Percentiles rank a stretch among this genome's conserved stretches.
phyloP scores from a whole-genome alignment of 1,284 basidiomycete genomes.

The Waitea zeae region DNA sequence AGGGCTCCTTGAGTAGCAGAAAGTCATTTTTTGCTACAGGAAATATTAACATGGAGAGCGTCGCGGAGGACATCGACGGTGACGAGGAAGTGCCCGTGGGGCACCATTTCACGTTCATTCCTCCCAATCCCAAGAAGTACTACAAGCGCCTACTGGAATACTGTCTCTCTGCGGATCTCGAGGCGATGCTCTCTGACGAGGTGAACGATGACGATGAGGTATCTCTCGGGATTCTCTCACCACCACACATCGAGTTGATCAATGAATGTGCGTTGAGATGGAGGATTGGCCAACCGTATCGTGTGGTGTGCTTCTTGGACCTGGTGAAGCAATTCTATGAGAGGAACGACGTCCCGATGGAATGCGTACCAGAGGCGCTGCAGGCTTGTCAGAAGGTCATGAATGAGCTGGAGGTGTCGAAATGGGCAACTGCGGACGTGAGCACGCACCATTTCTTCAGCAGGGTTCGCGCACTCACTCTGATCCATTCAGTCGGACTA shows the following conservation, averaged over 20 bases:
- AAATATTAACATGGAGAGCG: conserved; percentile 18
- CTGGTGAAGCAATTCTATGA: conserved; percentile 82
- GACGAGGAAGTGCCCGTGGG: conserved; percentile 57
- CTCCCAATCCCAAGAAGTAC: conserved; percentile 71
- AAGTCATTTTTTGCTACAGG: conserved; percentile 31
- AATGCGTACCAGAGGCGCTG: conserved; percentile 86
- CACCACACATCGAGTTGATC: conserved; percentile 67
- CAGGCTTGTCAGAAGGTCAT: conserved; percentile 55
- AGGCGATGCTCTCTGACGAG: conserved; percentile 72
- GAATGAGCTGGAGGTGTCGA: conserved; percentile 49
- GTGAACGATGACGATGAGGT: conserved; percentile 95
- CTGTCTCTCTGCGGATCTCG: conserved; percentile 78
- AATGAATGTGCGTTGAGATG: conserved; percentile 81
- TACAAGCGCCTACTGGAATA: conserved; percentile 76
- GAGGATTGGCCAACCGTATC: conserved; percentile 73
- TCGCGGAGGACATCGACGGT: conserved; percentile 25
- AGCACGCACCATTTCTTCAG: background rate
- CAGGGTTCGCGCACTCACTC: background rate
- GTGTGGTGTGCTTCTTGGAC: conserved; percentile 71
- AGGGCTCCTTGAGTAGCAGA: conserved; percentile 43
- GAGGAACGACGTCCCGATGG: conserved; percentile 80
- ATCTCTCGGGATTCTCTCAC: conserved; percentile 82
- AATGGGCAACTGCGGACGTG: conserved; percentile 76
- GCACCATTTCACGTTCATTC: conserved; percentile 77
- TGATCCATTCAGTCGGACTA: conserved; percentile 34